Conservation (phyloP, 331 rosid genomes). For the Malus hybrid region DNA sequence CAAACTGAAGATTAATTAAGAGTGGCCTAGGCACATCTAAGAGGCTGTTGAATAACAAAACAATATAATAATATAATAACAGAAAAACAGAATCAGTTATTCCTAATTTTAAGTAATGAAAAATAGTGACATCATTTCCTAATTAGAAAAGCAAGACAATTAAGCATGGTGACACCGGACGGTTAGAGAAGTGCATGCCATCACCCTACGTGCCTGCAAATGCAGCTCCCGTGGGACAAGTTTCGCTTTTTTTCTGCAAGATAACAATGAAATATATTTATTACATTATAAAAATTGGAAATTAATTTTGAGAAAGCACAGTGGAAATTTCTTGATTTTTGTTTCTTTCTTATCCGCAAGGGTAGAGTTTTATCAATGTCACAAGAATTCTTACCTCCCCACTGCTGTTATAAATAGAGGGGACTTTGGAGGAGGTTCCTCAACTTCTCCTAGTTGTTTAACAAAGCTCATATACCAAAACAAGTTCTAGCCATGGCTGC, state of each 20-base stretch:
- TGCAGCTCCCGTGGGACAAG: conserved; percentile 46
- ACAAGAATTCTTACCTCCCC: conserved; percentile 5
- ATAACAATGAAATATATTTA: conserved; percentile 23
- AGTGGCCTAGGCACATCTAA: neutral
- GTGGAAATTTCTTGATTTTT: conserved; percentile 33
- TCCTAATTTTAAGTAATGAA: neutral
- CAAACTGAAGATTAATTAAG: neutral
- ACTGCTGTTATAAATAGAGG: conserved; percentile 42
- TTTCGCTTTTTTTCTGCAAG: conserved; percentile 22
- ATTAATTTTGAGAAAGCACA: neutral
- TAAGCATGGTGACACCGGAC: conserved; percentile 20
- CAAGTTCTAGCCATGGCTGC: conserved; percentile 66
- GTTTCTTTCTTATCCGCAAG: conserved; percentile 35
- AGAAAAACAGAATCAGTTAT: conserved; percentile 17
- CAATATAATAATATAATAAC: neutral
- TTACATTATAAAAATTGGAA: neutral
- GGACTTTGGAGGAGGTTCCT: conserved; percentile 7
- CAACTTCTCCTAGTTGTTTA: conserved; percentile 22
- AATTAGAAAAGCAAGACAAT: conserved; percentile 28
- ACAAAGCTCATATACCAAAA: neutral
- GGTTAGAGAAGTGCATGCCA: conserved; percentile 26
- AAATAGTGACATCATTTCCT: conserved; percentile 26
- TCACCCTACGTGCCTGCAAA: conserved; percentile 54
- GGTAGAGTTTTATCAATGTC: conserved; percentile 12
- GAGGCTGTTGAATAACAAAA: neutral